Evolutionary conservation across 2,329 filamentous ascomycete genomes (phyloP).

Genomic region (Ilyonectria robusta): DNA sequence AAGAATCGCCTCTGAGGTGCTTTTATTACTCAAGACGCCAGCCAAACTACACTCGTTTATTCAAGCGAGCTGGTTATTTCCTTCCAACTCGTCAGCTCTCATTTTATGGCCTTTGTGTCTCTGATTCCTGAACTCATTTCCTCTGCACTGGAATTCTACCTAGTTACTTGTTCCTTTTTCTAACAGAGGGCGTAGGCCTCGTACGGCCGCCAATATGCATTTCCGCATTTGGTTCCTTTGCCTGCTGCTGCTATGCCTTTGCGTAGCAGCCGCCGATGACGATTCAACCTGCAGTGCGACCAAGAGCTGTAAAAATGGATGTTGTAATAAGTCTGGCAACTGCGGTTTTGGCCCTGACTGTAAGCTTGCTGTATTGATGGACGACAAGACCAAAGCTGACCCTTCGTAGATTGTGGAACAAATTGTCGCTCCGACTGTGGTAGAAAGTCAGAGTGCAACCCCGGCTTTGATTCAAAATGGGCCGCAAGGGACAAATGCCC

Average conservation of each 20-base stretch:
- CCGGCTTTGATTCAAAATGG: slow-evolving; percentile 12
- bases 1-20: background rate
- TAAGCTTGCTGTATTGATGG: slow-evolving; percentile 5
- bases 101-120: background rate
- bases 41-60: background rate
- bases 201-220: slow-evolving; percentile 5
- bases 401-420: slow-evolving; percentile 5
- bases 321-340: slow-evolving; percentile 25
- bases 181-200: background rate
- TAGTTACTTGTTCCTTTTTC: background rate
- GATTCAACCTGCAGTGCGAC: slow-evolving; percentile 27
- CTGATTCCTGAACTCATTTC: background rate
- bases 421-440: slow-evolving; percentile 19
- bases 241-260: slow-evolving; percentile 17
- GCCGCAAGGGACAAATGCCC: slow-evolving; percentile 14
- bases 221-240: slow-evolving; percentile 3
- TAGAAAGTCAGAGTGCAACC: slow-evolving; percentile 27
- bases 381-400: background rate
- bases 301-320: slow-evolving; percentile 18
- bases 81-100: background rate
- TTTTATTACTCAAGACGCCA: background rate
- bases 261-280: slow-evolving; percentile 13
- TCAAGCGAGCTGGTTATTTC: background rate
- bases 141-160: background rate
- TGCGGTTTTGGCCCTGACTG: slow-evolving; percentile 30